phyloP scores from a whole-genome alignment of 129 eudicot species.

The Centella asiatica region DNA sequence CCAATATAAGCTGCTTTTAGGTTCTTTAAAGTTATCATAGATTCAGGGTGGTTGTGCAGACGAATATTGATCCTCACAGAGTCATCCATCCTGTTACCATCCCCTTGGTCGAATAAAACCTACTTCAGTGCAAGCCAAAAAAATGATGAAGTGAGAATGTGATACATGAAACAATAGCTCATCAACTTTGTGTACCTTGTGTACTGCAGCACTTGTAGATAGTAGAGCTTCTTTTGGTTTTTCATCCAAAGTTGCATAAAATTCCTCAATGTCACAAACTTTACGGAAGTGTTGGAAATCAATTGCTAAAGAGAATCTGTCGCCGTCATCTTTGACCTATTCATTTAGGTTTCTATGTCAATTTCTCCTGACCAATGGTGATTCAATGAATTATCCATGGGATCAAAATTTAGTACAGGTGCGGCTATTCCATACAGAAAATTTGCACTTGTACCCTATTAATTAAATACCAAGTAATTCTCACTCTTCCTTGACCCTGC shows the following conservation, averaged over 20 bases:
- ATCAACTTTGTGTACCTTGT: constrained; percentile 45
- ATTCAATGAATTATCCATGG: neutral
- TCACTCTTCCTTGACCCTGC: too few relatives aligned
- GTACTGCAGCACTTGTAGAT: constrained; percentile 82
- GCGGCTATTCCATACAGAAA: too few relatives aligned
- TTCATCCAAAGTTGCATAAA: constrained; percentile 45
- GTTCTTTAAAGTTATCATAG: constrained; percentile 83
- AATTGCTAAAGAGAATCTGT: constrained; percentile 46
- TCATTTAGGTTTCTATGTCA: constrained; percentile 6
- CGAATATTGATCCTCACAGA: constrained; percentile 65
- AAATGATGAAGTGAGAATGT: neutral
- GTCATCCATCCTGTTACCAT: constrained; percentile 26
- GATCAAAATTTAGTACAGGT: too few relatives aligned
- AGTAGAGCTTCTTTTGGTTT: constrained; percentile 83
- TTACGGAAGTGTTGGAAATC: constrained; percentile 72
- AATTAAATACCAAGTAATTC: too few relatives aligned
- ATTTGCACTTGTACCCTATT: neutral
- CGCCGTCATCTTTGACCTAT: constrained; percentile 49
- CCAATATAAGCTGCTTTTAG: constrained; percentile 96
- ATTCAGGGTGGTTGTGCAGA: constrained; percentile 71
- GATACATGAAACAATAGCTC: neutral
- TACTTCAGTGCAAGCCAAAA: too few relatives aligned
- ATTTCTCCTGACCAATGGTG: neutral
- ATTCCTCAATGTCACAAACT: constrained; percentile 37
- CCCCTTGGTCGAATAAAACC: constrained; percentile 30